Conservation (phyloP, 1,284 basidiomycete genomes). For the Tylopilus sp. region DNA sequence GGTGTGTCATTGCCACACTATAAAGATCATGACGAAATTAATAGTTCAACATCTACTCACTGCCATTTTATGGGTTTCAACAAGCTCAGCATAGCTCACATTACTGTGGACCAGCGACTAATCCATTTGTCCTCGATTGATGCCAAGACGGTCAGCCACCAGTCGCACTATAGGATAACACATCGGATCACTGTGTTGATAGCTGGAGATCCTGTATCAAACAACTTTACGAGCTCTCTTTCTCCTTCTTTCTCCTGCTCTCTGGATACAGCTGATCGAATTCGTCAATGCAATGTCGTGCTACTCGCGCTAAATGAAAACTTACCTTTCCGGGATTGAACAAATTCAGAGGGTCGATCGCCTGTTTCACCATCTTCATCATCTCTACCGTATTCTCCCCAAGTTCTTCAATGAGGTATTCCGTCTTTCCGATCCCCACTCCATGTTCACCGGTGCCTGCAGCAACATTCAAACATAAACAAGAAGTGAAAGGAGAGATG, state of each 20-base stretch:
- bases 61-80: no score
- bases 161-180: no score
- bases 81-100: no score
- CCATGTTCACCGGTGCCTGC: slow-evolving; percentile 76
- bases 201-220: not conserved
- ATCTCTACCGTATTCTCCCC: slow-evolving; percentile 82
- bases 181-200: no score
- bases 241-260: not conserved
- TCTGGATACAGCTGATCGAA: slow-evolving; percentile 32
- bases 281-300: slow-evolving; percentile 12
- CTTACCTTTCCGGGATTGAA: slow-evolving; percentile 86
- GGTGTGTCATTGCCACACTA: slow-evolving; percentile 46
- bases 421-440: slow-evolving; percentile 84
- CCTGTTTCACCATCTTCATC: slow-evolving; percentile 83
- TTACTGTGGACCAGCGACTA: no score
- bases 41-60: no score
- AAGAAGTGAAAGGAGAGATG: not conserved
- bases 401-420: slow-evolving; percentile 79
- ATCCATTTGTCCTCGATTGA: no score
- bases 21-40: no score
- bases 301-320: not conserved
- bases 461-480: not conserved
- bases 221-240: not conserved
- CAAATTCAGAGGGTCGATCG: slow-evolving; percentile 81
- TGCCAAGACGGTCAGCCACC: no score